These are phyloP conservation scores for Hypocreales sp. DNA, from an alignment of 2,329 filamentous ascomycete species.

Conservation along the genomic window DNA sequence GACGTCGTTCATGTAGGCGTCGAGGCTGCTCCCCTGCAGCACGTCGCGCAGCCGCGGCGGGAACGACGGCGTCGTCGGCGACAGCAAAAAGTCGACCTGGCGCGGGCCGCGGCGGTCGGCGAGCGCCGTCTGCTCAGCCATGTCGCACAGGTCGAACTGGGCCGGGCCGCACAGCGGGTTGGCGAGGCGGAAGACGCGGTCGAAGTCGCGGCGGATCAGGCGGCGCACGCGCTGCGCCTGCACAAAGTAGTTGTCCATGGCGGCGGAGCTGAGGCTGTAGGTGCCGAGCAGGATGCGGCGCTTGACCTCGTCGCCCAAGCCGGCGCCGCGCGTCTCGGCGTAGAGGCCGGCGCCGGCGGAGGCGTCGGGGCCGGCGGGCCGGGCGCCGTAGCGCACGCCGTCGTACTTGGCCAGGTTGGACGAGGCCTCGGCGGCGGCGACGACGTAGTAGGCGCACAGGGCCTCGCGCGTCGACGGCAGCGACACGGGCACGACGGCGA, in stretches of 20 bases:
- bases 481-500: constrained; percentile 58
- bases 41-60: constrained; percentile 52
- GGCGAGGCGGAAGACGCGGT: constrained; percentile 52
- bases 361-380: constrained; percentile 34
- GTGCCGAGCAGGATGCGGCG: constrained; percentile 78
- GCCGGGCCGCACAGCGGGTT: constrained; percentile 49
- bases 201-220: constrained; percentile 75
- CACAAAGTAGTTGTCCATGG: constrained; percentile 93
- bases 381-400: constrained; percentile 76
- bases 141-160: constrained; percentile 44
- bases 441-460: constrained; percentile 84
- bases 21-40: constrained; percentile 38
- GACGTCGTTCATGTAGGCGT: constrained; percentile 83
- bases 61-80: constrained; percentile 68
- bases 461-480: constrained; percentile 75
- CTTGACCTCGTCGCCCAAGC: constrained; percentile 75
- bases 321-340: constrained; percentile 53
- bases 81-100: constrained; percentile 74
- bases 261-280: constrained; percentile 77
- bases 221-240: constrained; percentile 80
- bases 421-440: constrained; percentile 87
- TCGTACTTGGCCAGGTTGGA: constrained; percentile 97
- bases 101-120: constrained; percentile 40
- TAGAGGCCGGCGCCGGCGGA: constrained; percentile 56
- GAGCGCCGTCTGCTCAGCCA: constrained; percentile 34